Evolutionary conservation across 2,329 filamentous ascomycete species (phyloP).

Genomic region (Chaetomiaceae sp.): DNA sequence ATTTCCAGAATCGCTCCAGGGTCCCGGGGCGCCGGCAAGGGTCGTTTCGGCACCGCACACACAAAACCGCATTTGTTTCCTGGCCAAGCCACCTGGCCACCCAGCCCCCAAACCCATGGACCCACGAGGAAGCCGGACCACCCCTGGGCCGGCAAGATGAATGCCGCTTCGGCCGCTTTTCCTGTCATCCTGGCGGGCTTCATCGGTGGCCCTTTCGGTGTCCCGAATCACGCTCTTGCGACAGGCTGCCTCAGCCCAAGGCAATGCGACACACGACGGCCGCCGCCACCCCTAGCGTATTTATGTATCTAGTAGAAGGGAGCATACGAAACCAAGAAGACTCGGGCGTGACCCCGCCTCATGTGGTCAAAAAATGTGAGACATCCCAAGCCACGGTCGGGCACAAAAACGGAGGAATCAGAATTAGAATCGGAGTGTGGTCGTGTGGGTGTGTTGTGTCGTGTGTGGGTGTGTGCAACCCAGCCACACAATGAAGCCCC

Average conservation of each 20-base stretch:
- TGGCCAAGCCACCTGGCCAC: too few relatives aligned
- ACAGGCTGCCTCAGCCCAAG: not conserved
- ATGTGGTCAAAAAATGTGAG: not conserved
- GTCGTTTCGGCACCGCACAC: not conserved
- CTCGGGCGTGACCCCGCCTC: conserved; percentile 2
- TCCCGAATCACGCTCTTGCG: not conserved
- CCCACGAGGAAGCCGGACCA: not conserved
- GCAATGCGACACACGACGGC: not conserved
- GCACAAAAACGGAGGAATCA: too few relatives aligned
- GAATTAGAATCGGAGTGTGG: too few relatives aligned
- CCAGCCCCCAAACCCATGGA: too few relatives aligned
- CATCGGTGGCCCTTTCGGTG: too few relatives aligned
- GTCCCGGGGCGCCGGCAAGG: not conserved
- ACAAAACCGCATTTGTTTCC: not conserved
- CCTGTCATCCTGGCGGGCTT: too few relatives aligned
- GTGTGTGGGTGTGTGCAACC: not conserved
- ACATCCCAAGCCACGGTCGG: not conserved
- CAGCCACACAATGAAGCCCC: not conserved
- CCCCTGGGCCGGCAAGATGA: not conserved
- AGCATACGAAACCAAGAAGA: too few relatives aligned
- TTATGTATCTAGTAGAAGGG: too few relatives aligned
- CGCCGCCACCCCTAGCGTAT: too few relatives aligned
- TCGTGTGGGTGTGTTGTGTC: too few relatives aligned
- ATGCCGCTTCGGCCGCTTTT: not conserved
- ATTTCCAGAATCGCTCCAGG: not conserved